Percentiles rank a stretch among this genome's conserved stretches.
Evolutionary conservation across 208 protist species (phyloP).

Genomic region (Trypanosomatidae sp.): DNA sequence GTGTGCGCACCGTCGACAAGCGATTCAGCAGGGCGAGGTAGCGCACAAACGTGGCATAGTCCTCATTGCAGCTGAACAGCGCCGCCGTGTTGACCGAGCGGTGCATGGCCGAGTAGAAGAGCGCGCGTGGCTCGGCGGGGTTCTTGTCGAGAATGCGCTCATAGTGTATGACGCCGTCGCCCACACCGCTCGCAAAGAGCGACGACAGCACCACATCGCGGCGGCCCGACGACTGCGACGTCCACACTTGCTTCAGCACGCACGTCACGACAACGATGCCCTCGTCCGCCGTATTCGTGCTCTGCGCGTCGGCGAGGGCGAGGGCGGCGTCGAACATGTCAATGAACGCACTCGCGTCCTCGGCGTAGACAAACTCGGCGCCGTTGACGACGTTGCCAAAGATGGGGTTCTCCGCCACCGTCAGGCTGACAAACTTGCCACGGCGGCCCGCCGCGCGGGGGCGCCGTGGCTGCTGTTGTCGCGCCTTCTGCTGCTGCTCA

Average conservation of each 20-base stretch:
- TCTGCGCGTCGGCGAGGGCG: conserved; percentile 7
- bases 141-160: conserved; percentile 74
- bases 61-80: conserved; percentile 19
- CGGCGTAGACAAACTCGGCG: conserved; percentile 29
- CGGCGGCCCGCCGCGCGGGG: too few relatives aligned
- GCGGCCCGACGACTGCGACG: conserved; percentile 7
- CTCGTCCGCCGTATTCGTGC: conserved; percentile 6
- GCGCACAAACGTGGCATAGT: conserved; percentile 12
- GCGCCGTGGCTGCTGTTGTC: background rate
- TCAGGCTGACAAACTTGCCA: conserved; percentile 25
- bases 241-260: conserved; percentile 51
- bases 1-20: conserved; percentile 49
- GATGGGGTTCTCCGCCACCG: conserved; percentile 48
- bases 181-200: conserved; percentile 54
- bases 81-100: conserved; percentile 37
- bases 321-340: conserved; percentile 32
- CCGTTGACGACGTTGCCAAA: conserved; percentile 64
- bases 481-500: background rate
- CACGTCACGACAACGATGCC: conserved; percentile 53
- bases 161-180: conserved; percentile 58
- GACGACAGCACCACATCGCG: conserved; percentile 53
- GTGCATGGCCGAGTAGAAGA: conserved; percentile 64
- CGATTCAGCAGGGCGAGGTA: conserved; percentile 39
- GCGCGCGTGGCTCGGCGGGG: conserved; percentile 52
- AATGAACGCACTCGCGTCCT: conserved; percentile 47